A percentile compares a stretch with the other conserved stretches of the same genome.
phyloP scores from a whole-genome alignment of 768 basidiomycete species.

The Russula griseocarnosa region DNA sequence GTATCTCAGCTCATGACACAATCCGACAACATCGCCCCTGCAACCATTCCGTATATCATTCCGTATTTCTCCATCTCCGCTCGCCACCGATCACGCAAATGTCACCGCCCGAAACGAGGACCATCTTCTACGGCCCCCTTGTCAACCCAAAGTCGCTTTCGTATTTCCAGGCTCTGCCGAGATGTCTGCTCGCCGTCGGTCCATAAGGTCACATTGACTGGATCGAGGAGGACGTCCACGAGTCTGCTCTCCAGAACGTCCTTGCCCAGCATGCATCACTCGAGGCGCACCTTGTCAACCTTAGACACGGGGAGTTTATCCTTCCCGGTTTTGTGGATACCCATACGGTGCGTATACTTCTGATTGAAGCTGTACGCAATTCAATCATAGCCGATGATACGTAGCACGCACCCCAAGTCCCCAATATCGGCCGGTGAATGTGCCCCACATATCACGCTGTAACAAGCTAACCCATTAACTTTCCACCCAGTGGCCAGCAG shows the following conservation, averaged over 20 bases:
- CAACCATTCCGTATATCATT: neutral
- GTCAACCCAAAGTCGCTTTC: constrained; percentile 50
- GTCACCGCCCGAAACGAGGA: neutral
- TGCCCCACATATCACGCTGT: constrained; percentile 1
- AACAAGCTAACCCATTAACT: neutral
- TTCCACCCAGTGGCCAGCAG: constrained; percentile 62
- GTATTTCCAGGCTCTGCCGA: constrained; percentile 45
- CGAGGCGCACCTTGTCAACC: constrained; percentile 37
- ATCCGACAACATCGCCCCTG: too few species aligned
- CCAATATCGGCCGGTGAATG: constrained; percentile 60
- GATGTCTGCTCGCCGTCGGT: constrained; percentile 52
- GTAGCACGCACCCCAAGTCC: constrained; percentile 78
- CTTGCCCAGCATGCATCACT: constrained; percentile 49
- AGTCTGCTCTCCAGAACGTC: constrained; percentile 45
- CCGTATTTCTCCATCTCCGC: neutral
- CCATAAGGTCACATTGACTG: constrained; percentile 59
- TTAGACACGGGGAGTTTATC: constrained; percentile 54
- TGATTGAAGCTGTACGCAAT: neutral
- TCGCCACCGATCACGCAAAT: neutral
- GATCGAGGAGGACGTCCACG: constrained; percentile 58
- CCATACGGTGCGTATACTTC: constrained; percentile 61
- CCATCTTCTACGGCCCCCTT: constrained; percentile 53
- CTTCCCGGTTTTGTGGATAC: constrained; percentile 91
- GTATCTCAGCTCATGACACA: neutral
- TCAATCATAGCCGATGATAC: neutral